These are phyloP conservation scores for Dendrobium huoshanense DNA, from an alignment of 106 monocot species.

Conservation along the genomic window DNA sequence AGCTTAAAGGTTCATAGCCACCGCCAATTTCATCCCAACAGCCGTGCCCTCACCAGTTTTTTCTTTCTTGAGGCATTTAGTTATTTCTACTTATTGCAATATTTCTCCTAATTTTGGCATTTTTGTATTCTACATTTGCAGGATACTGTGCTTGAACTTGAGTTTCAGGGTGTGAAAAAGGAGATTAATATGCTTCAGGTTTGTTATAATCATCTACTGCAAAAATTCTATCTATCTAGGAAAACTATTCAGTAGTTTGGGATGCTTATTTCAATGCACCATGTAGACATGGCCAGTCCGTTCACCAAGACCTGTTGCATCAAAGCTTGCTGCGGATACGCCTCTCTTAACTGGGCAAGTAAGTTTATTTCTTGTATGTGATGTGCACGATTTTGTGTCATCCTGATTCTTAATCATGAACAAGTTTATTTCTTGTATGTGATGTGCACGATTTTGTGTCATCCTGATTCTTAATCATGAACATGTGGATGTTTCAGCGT, in stretches of 20 bases:
- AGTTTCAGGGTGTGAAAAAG: constrained; percentile 96
- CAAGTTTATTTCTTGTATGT: too few species aligned
- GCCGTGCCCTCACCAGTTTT: too few species aligned
- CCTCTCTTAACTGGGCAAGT: constrained; percentile 99
- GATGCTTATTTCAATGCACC: background rate
- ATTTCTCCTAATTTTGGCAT: background rate
- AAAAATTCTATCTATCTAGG: background rate
- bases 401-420: background rate
- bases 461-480: background rate
- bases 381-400: background rate
- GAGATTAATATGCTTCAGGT: constrained; percentile 96
- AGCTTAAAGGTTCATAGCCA: constrained; percentile 47
- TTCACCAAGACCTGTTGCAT: constrained; percentile 85
- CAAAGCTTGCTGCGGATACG: constrained; percentile 96
- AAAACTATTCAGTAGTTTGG: background rate
- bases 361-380: background rate
- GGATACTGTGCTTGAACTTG: constrained; percentile 96
- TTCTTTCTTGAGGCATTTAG: background rate
- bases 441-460: too few species aligned
- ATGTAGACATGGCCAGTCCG: constrained; percentile 94
- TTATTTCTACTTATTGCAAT: too few species aligned
- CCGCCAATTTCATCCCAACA: background rate
- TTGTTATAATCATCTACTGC: background rate
- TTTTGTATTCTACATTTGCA: constrained; percentile 13
- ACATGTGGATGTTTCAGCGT: constrained; percentile 41